Conservation (phyloP, 371 early-diverging fungal genomes). For the Thermomucor indicae-seudaticae region DNA sequence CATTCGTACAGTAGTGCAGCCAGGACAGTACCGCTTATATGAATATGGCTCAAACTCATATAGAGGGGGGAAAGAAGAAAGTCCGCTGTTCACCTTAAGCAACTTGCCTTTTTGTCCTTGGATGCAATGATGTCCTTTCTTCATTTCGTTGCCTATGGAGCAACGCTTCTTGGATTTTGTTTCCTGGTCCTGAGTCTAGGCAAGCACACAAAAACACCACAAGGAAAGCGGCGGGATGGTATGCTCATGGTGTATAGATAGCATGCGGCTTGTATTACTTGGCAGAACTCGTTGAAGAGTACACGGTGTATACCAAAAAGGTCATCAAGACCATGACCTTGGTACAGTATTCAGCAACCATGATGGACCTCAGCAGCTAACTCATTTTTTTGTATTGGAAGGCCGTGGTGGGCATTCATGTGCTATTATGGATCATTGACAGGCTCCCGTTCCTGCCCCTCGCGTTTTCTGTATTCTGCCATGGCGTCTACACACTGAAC, state of each 20-base stretch:
- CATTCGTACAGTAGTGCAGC: slow-evolving; percentile 13
- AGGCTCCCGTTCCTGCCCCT: slow-evolving; percentile 61
- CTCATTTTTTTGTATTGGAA: slow-evolving; percentile 10
- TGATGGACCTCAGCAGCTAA: background rate
- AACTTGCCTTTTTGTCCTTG: background rate
- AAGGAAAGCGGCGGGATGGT: background rate
- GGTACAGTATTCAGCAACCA: slow-evolving; percentile 22
- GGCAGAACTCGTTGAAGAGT: slow-evolving; percentile 76
- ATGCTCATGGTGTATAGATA: slow-evolving; percentile 15
- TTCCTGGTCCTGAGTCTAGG: slow-evolving; percentile 46
- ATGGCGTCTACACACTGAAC: slow-evolving; percentile 67
- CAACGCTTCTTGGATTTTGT: slow-evolving; percentile 34
- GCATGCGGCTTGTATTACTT: slow-evolving; percentile 86
- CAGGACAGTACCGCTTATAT: slow-evolving; percentile 14
- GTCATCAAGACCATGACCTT: slow-evolving; percentile 67
- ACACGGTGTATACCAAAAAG: slow-evolving; percentile 75
- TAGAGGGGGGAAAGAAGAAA: too few species aligned
- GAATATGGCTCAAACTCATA: too few species aligned
- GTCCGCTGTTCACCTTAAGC: too few species aligned
- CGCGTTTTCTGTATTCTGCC: slow-evolving; percentile 65
- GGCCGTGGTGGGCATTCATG: slow-evolving; percentile 59
- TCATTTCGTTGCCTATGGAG: slow-evolving; percentile 43
- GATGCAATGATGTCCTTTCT: slow-evolving; percentile 13
- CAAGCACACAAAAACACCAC: slow-evolving; percentile 3
- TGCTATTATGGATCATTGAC: slow-evolving; percentile 65